Conservation (phyloP, 345 rosid genomes). For the Hevea brasiliensis region DNA sequence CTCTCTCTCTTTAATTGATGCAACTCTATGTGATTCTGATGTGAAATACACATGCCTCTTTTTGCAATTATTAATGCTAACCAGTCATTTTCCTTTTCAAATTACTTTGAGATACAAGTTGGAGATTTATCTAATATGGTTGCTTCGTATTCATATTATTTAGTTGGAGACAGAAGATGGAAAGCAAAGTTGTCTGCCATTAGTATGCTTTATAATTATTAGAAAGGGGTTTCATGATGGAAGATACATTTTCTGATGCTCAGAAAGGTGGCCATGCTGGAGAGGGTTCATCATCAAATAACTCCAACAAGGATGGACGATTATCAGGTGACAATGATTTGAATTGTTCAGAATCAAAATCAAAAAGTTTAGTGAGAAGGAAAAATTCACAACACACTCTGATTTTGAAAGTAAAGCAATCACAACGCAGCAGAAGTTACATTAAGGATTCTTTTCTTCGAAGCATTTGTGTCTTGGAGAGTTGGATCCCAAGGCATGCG, state of each 20-base stretch:
- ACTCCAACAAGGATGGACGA: slow-evolving; percentile 26
- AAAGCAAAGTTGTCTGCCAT: slow-evolving; percentile 19
- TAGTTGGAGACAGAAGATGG: slow-evolving; percentile 29
- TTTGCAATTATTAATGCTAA: slow-evolving; percentile 18
- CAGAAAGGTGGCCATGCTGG: slow-evolving; percentile 41
- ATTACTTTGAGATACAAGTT: slow-evolving; percentile 22
- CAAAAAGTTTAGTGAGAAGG: slow-evolving; percentile 39
- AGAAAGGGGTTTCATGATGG: slow-evolving; percentile 44
- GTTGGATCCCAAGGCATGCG: slow-evolving; percentile 71
- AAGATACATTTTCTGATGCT: slow-evolving; percentile 31
- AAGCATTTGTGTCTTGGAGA: slow-evolving; percentile 41
- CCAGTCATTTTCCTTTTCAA: slow-evolving; percentile 30
- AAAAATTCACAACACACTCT: slow-evolving; percentile 38
- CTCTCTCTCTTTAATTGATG: neutral
- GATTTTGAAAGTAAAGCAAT: slow-evolving; percentile 50
- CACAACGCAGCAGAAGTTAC: slow-evolving; percentile 46
- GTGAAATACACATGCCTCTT: slow-evolving; percentile 9
- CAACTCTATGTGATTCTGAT: slow-evolving; percentile 5
- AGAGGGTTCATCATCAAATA: slow-evolving; percentile 44
- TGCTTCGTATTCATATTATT: neutral
- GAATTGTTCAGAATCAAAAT: slow-evolving; percentile 28
- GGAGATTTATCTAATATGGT: neutral
- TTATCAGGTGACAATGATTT: slow-evolving; percentile 18
- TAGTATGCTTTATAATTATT: slow-evolving; percentile 15
- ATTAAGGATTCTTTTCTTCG: slow-evolving; percentile 47